Evolutionary conservation across 129 eudicot genomes (phyloP).

Genomic region (Mikania micrantha): DNA sequence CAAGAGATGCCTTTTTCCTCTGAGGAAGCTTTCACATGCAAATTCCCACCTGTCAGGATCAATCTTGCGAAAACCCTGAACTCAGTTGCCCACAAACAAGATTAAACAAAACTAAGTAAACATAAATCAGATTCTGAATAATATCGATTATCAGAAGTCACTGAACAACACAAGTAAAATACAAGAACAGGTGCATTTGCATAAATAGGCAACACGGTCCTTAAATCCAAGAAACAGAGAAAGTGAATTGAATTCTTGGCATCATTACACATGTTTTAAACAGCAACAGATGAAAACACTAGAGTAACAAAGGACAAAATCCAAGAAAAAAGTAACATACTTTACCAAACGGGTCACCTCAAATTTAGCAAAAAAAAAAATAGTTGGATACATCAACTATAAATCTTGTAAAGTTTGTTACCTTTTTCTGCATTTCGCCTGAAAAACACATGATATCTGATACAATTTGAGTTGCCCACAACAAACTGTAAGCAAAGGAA

Average conservation of each 20-base stretch:
- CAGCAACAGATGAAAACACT: background rate
- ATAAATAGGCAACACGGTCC: constrained; percentile 22
- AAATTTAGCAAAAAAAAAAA: background rate
- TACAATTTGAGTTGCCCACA: background rate
- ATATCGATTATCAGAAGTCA: background rate
- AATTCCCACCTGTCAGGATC: constrained; percentile 89
- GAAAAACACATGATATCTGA: background rate
- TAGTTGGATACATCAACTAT: background rate
- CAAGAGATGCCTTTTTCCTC: constrained; percentile 65
- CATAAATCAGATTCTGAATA: background rate
- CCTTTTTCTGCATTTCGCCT: background rate
- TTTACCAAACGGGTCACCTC: background rate
- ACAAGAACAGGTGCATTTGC: background rate
- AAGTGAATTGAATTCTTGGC: background rate
- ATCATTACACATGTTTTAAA: background rate
- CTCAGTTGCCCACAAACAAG: constrained; percentile 10
- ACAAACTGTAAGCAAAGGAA: background rate
- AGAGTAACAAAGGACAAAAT: background rate
- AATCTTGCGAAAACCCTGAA: constrained; percentile 89
- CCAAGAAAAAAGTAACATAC: background rate
- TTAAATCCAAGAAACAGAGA: background rate
- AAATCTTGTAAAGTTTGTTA: background rate
- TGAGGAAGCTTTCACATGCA: constrained; percentile 53
- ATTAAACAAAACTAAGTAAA: background rate
- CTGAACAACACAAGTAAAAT: constrained; percentile 10